Conservation (phyloP, 2,329 filamentous ascomycete genomes). For the Mariannaea elegans region DNA sequence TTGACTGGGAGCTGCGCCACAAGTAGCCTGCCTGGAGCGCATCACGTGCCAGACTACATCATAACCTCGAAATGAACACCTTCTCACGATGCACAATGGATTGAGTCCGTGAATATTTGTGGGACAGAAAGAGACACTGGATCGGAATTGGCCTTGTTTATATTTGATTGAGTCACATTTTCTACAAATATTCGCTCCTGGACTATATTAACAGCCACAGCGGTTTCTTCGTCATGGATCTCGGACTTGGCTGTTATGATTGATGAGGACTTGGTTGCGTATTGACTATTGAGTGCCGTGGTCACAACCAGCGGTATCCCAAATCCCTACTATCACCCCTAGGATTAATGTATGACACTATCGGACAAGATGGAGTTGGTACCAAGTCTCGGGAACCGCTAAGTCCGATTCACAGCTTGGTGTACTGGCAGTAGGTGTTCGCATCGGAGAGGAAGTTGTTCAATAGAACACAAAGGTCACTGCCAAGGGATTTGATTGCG, state of each 20-base stretch:
- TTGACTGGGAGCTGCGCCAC: slow-evolving; percentile 21
- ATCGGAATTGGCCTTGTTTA: no score
- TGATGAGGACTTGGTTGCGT: neutral
- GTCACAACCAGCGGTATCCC: neutral
- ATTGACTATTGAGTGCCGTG: neutral
- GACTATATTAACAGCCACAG: no score
- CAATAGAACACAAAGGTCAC: neutral
- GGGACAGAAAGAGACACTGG: slow-evolving; percentile 9
- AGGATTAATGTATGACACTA: neutral
- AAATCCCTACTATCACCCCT: no score
- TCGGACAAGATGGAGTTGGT: neutral
- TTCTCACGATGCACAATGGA: neutral
- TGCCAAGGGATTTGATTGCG: neutral
- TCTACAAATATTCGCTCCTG: no score
- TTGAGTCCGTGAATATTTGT: neutral
- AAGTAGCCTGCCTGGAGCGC: neutral
- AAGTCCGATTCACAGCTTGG: neutral
- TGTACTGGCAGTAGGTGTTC: neutral
- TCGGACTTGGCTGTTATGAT: no score
- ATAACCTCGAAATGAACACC: no score
- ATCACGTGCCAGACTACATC: slow-evolving; percentile 14
- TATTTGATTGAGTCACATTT: no score
- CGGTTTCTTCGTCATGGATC: neutral
- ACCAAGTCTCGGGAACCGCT: slow-evolving; percentile 7
- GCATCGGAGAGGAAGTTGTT: neutral